These are phyloP conservation scores for Ogataea hybrid DNA, from an alignment of 1,139 yeast species.

Conservation along the genomic window DNA sequence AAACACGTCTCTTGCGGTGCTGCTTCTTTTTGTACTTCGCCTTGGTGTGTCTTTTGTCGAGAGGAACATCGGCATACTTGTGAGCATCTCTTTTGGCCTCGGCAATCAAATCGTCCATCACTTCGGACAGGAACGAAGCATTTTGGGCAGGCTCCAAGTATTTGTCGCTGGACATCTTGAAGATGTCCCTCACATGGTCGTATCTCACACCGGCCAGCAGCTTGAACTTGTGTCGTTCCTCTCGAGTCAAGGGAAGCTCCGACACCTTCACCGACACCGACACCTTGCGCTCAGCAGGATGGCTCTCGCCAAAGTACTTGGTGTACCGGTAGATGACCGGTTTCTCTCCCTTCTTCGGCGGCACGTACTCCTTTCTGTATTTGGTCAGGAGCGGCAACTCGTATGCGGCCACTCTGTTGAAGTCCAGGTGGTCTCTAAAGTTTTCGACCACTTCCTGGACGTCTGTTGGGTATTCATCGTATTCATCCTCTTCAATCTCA, in stretches of 20 bases:
- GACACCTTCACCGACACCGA: slow-evolving; percentile 52
- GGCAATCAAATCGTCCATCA: slow-evolving; percentile 55
- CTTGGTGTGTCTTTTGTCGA: slow-evolving; percentile 68
- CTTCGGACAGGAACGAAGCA: slow-evolving; percentile 67
- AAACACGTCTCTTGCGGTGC: slow-evolving; percentile 33
- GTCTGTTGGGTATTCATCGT: slow-evolving; percentile 58
- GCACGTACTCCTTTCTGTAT: slow-evolving; percentile 63
- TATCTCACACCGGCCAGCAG: slow-evolving; percentile 79
- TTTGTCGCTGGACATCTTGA: slow-evolving; percentile 62
- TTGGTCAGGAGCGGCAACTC: slow-evolving; percentile 85
- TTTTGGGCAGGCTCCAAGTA: slow-evolving; percentile 84
- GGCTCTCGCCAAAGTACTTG: slow-evolving; percentile 64
- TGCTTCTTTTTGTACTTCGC: slow-evolving; percentile 45
- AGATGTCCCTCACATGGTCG: slow-evolving; percentile 54
- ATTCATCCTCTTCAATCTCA: slow-evolving; percentile 37
- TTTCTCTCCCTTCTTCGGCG: slow-evolving; percentile 41
- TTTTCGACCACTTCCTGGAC: slow-evolving; percentile 62
- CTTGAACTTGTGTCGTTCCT: slow-evolving; percentile 70
- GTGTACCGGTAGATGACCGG: slow-evolving; percentile 71
- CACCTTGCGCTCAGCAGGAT: slow-evolving; percentile 71
- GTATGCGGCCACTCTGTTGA: slow-evolving; percentile 82
- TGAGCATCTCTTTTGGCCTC: slow-evolving; percentile 63
- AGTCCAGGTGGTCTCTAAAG: slow-evolving; percentile 60
- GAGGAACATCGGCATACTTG: slow-evolving; percentile 77
- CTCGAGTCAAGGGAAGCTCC: slow-evolving; percentile 51